Evolutionary conservation across 305 asterid species (phyloP), one percentile per base, ranked within the genome.

Genomic region (Fraxinus xanthoxyloides): DNA sequence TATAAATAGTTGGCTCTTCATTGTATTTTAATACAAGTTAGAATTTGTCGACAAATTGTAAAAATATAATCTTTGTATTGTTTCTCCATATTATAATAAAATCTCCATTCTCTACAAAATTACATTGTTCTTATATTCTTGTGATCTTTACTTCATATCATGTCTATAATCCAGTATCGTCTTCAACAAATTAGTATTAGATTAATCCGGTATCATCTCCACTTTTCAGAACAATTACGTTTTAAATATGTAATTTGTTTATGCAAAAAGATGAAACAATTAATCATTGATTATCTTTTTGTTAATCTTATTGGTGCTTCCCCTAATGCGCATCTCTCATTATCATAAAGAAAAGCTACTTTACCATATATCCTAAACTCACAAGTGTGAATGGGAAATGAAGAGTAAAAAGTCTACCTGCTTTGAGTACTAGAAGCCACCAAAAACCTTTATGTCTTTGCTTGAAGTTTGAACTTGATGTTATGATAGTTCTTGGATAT

Each of bases 371-470:
- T 79, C 77, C 80, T 73, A 79, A 35, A 79, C 59, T 9, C 40
- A 79, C 79, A 63, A 40, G 78, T 19, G 79, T 75, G 81, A 75
- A 75, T 15, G 23, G 23, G 79, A 78, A 85, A 77, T 75, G 85
- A 73, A 43, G 54, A 13, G 5, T 43, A 43, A 12, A 43, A 43
- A 43, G 54, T 12, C 54, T 43, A 43, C 82, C 81, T 87, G 89
- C 94, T 91, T 89, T 77, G 87, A 82, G 81, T 72, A 87, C 84
- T 89, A 89, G 92, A 87, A 88, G 87, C 84, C 87, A 82, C 87
- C 82, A 69, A 85, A 79, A 81, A 74, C 85, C 85, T 87, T 83
- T 72, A 67, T 81, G 86, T 87, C 87, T 86, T 85, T 90, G 92
- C 92, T 90, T 92, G 77, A 90, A 89, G 92, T 73, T 87, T 89